These are phyloP conservation scores for Dryas alaskensis DNA, from an alignment of 306 rosid genomes.

Conservation along the genomic window DNA sequence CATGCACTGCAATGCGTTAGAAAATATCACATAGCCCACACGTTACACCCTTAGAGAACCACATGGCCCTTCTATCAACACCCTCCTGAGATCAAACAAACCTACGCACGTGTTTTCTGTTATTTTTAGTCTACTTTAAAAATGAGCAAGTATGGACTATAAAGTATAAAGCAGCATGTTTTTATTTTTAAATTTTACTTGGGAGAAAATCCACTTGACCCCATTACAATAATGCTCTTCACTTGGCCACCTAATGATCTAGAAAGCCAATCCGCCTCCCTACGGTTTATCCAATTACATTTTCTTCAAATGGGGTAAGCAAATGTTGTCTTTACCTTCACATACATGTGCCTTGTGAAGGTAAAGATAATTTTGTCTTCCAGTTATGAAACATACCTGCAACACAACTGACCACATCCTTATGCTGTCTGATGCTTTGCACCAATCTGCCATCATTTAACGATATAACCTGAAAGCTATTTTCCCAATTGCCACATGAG, in stretches of 20 bases:
- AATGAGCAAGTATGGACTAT: background rate
- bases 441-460: conserved; percentile 86
- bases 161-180: background rate
- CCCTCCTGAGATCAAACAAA: background rate
- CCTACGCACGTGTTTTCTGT: background rate
- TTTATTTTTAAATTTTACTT: background rate
- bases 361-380: background rate
- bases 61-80: background rate
- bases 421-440: conserved; percentile 95
- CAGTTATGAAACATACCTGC: conserved; percentile 63
- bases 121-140: background rate
- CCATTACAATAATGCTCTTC: background rate
- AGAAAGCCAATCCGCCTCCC: background rate
- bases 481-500: conserved; percentile 98
- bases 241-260: background rate
- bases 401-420: conserved; percentile 94
- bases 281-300: background rate
- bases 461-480: conserved; percentile 93
- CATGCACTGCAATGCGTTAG: too few species aligned
- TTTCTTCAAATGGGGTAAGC: background rate
- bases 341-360: background rate
- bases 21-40: too few species aligned
- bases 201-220: background rate
- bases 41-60: background rate
- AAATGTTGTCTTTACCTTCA: background rate